These are phyloP conservation scores for Daphne laureola DNA, from an alignment of 441 rosid species.

Conservation along the genomic window DNA sequence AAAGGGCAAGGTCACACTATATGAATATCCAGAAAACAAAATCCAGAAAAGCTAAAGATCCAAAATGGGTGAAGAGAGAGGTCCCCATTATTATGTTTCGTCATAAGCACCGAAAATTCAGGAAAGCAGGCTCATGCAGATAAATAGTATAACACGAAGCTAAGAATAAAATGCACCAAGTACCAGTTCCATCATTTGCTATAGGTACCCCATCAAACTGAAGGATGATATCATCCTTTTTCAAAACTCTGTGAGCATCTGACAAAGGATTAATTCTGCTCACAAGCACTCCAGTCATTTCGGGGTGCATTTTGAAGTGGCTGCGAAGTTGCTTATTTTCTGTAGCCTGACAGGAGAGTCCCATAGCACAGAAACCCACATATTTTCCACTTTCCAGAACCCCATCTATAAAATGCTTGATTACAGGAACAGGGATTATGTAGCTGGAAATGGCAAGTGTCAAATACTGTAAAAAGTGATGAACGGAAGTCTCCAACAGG, in stretches of 20 bases:
- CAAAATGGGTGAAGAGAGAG: background rate
- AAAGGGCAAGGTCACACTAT: constrained; percentile 8
- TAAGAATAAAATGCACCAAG: background rate
- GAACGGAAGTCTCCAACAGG: too few relatives aligned
- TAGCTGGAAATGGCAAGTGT: constrained; percentile 37
- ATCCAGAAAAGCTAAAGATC: background rate
- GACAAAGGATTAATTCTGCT: constrained; percentile 80
- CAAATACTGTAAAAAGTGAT: too few relatives aligned
- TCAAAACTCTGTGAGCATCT: constrained; percentile 42
- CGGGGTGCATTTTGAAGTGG: constrained; percentile 49
- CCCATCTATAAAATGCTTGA: constrained; percentile 64
- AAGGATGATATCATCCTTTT: constrained; percentile 72
- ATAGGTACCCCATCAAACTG: constrained; percentile 70
- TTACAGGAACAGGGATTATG: constrained; percentile 80
- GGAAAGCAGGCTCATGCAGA: background rate
- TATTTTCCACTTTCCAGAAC: constrained; percentile 65
- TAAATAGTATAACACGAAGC: background rate
- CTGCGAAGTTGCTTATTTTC: constrained; percentile 72
- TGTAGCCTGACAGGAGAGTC: constrained; percentile 74
- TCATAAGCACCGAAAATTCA: constrained; percentile 3
- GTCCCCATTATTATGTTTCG: background rate
- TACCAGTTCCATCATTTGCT: constrained; percentile 93
- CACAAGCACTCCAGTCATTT: constrained; percentile 72
- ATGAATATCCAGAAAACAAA: background rate
- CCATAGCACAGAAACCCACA: constrained; percentile 72